phyloP scores from a whole-genome alignment of 495 filamentous ascomycete genomes.

The Achaetomiella virescens region DNA sequence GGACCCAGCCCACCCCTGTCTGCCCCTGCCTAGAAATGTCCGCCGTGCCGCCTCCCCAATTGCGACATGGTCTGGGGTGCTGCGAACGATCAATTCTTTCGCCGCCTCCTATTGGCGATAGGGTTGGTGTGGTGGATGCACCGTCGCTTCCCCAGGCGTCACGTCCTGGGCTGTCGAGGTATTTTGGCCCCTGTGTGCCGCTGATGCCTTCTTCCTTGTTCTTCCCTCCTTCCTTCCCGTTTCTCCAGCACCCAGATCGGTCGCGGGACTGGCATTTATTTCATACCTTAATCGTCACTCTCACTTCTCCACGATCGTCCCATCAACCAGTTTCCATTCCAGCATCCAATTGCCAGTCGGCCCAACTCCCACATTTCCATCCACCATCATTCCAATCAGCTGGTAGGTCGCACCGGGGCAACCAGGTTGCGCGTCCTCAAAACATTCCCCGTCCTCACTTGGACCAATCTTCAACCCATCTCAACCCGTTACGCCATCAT shows the following conservation, averaged over 20 bases:
- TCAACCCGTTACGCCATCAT: background rate
- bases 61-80: conserved; percentile 5
- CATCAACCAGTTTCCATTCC: conserved; percentile 5
- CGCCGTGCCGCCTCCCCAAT: conserved; percentile 13
- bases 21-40: conserved; percentile 1
- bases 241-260: background rate
- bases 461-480: background rate
- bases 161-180: conserved; percentile 10
- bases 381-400: conserved; percentile 1
- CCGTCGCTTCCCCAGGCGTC: conserved; percentile 4
- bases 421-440: conserved; percentile 3
- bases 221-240: conserved; percentile 13
- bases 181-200: conserved; percentile 17
- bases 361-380: conserved; percentile 6
- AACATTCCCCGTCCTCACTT: background rate
- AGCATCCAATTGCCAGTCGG: conserved; percentile 7
- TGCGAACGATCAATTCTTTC: conserved; percentile 8
- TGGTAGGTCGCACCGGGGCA: conserved; percentile 4
- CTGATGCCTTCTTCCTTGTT: conserved; percentile 2
- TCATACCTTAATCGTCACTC: conserved; percentile 8
- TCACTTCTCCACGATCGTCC: conserved; percentile 19
- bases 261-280: conserved; percentile 7
- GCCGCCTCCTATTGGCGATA: conserved; percentile 8
- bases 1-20: background rate
- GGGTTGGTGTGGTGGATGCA: background rate